A percentile compares a stretch with the other conserved stretches of the same genome.
phyloP scores from a whole-genome alignment of 192 early-diverging fungal species.

The Backusella tarrabulga region DNA sequence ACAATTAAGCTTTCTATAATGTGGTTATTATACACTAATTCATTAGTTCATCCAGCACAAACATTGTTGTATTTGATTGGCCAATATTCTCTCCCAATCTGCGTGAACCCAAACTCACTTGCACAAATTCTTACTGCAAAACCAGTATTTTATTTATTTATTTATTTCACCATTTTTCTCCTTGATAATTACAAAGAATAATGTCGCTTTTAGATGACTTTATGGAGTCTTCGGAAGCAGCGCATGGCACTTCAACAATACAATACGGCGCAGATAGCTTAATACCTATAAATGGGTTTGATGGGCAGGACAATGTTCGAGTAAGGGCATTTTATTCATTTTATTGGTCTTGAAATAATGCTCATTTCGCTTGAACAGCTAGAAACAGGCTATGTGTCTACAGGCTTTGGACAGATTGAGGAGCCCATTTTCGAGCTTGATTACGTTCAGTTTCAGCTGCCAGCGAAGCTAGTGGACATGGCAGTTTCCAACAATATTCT shows the following conservation, averaged over 20 bases:
- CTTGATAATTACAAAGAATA: neutral
- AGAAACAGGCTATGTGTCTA: constrained; percentile 48
- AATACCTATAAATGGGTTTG: constrained; percentile 18
- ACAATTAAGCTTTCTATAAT: too few relatives aligned
- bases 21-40: too few relatives aligned
- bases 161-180: neutral
- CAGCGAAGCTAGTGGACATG: constrained; percentile 68
- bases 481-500: constrained; percentile 85
- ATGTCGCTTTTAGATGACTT: constrained; percentile 51
- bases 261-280: constrained; percentile 12
- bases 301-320: constrained; percentile 27
- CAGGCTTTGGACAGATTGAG: constrained; percentile 49
- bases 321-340: constrained; percentile 1
- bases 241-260: constrained; percentile 15
- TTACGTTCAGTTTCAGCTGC: constrained; percentile 87
- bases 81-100: too few relatives aligned
- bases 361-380: neutral
- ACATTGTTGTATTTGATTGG: too few relatives aligned
- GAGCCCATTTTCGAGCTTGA: constrained; percentile 78
- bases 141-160: too few relatives aligned
- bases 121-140: too few relatives aligned
- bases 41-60: too few relatives aligned
- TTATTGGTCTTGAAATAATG: neutral
- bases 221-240: constrained; percentile 40
- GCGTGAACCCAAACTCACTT: too few relatives aligned